phyloP scores from a whole-genome alignment of 75 land plant genomes.

The Picea sitchensis region DNA sequence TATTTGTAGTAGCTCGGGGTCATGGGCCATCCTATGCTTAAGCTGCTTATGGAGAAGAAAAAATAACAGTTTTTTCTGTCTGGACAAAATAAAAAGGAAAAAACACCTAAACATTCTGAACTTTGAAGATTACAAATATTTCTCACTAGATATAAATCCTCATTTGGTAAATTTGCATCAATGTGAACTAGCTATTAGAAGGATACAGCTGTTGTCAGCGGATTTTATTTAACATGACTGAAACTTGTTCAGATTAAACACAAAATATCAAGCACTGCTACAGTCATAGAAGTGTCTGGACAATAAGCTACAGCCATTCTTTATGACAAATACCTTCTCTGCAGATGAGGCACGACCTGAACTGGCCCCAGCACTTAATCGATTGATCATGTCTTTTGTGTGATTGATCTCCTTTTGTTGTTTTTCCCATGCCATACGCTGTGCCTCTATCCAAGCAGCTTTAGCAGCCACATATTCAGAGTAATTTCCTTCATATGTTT shows the following conservation, averaged over 20 bases:
- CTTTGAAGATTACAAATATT: not conserved
- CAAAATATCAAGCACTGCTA: not conserved
- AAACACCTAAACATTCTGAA: not conserved
- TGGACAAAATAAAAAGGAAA: not conserved
- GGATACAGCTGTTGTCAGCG: not conserved
- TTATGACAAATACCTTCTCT: constrained; percentile 59
- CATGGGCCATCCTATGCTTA: too few relatives aligned
- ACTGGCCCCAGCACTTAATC: constrained; percentile 86
- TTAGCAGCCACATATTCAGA: constrained; percentile 69
- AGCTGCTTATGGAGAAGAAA: not conserved
- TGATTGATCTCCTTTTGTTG: constrained; percentile 95
- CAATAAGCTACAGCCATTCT: not conserved
- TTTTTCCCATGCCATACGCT: constrained; percentile 89
- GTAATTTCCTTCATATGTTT: constrained; percentile 87
- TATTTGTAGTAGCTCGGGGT: too few relatives aligned
- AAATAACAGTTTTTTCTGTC: not conserved
- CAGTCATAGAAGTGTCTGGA: not conserved
- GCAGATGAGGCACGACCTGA: constrained; percentile 94
- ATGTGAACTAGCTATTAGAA: not conserved
- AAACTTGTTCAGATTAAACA: not conserved
- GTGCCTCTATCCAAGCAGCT: constrained; percentile 83
- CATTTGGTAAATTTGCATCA: constrained; percentile 4
- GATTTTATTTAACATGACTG: not conserved
- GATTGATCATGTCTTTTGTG: constrained; percentile 71
- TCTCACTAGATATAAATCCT: not conserved